Evolutionary conservation across 2,329 filamentous ascomycete species (phyloP).

Genomic region (Colletotrichum filicis): DNA sequence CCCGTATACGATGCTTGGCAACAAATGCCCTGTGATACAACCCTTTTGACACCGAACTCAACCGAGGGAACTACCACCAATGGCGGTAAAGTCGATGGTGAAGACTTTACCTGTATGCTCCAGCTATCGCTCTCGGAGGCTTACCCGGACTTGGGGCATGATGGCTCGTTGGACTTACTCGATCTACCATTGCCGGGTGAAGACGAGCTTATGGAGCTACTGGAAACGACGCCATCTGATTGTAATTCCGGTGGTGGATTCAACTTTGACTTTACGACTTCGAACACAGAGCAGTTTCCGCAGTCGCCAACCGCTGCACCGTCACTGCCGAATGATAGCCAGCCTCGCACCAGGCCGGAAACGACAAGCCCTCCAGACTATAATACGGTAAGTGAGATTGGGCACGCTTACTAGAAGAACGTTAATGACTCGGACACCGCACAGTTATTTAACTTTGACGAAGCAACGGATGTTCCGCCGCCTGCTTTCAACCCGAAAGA

Average conservation of each 20-base stretch:
- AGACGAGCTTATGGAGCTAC: conserved; percentile 22
- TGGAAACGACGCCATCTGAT: conserved; percentile 20
- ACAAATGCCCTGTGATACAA: neutral
- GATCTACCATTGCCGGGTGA: conserved; percentile 22
- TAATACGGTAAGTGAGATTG: neutral
- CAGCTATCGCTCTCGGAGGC: neutral
- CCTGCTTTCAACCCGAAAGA: neutral
- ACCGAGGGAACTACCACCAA: neutral
- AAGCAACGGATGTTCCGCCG: neutral
- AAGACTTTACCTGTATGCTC: conserved; percentile 4
- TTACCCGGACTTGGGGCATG: neutral
- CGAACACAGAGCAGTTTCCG: neutral
- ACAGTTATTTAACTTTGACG: conserved; percentile 4
- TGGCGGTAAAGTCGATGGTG: neutral
- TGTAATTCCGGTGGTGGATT: conserved; percentile 6
- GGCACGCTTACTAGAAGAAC: too few species aligned
- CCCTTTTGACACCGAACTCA: conserved; percentile 11
- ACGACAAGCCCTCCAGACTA: conserved; percentile 22
- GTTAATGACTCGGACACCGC: neutral
- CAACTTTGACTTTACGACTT: conserved; percentile 6
- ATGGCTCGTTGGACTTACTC: neutral
- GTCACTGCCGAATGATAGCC: neutral
- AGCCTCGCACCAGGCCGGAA: neutral
- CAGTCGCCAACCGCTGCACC: neutral
- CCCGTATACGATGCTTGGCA: conserved; percentile 12